These are phyloP conservation scores for Staphylotrichum longicolle DNA, from an alignment of 495 filamentous ascomycete genomes.

Conservation along the genomic window DNA sequence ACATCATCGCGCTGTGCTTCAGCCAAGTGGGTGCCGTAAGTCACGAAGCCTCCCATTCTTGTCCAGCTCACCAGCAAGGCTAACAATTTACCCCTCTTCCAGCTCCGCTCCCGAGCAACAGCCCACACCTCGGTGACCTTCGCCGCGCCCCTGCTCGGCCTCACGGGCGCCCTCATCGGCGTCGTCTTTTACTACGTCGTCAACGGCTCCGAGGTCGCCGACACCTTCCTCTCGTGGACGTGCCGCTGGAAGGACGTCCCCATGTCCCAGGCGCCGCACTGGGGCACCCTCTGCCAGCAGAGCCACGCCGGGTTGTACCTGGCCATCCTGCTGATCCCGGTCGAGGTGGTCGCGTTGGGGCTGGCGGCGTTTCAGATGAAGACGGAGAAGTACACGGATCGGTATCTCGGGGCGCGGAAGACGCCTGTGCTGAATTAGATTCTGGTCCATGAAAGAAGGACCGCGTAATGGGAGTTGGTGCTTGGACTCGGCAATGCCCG, in stretches of 20 bases:
- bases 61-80: neutral
- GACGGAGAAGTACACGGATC: slow-evolving; percentile 38
- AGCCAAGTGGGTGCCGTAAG: slow-evolving; percentile 43
- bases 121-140: slow-evolving; percentile 42
- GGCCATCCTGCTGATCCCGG: slow-evolving; percentile 51
- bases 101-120: slow-evolving; percentile 44
- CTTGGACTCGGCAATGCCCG: neutral
- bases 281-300: slow-evolving; percentile 50
- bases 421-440: slow-evolving; percentile 20
- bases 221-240: slow-evolving; percentile 54
- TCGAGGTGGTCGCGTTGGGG: slow-evolving; percentile 45
- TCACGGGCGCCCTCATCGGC: slow-evolving; percentile 49
- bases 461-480: neutral
- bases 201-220: slow-evolving; percentile 46
- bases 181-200: slow-evolving; percentile 54
- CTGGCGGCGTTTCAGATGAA: slow-evolving; percentile 41
- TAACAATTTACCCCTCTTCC: neutral
- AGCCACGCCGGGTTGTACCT: slow-evolving; percentile 50
- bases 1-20: slow-evolving; percentile 43
- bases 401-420: slow-evolving; percentile 28
- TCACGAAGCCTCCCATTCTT: slow-evolving; percentile 11
- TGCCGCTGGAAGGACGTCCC: slow-evolving; percentile 50
- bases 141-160: slow-evolving; percentile 40
- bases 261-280: slow-evolving; percentile 49
- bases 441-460: too few relatives aligned